phyloP scores from a whole-genome alignment of 1,284 basidiomycete genomes.

The Sporisorium iseilematis-ciliati region DNA sequence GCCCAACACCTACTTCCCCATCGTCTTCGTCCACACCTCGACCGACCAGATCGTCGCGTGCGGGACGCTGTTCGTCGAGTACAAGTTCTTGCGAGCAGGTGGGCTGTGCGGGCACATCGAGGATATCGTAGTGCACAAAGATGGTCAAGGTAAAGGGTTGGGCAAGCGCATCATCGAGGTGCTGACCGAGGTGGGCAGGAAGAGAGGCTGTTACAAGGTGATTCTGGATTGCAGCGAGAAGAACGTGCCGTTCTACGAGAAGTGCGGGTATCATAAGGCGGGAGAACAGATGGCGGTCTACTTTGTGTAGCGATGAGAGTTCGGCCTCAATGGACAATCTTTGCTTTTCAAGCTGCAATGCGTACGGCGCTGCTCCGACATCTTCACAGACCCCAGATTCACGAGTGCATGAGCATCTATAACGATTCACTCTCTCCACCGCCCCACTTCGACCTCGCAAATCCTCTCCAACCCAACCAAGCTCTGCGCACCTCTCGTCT shows the following conservation, averaged over 20 bases:
- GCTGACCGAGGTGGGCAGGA: conserved; percentile 80
- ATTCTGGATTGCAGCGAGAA: conserved; percentile 92
- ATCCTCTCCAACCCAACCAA: conserved; percentile 55
- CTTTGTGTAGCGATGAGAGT: conserved; percentile 18
- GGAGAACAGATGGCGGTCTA: conserved; percentile 68
- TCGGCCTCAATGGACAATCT: conserved; percentile 18
- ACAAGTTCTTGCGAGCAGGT: conserved; percentile 87
- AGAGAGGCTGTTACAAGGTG: conserved; percentile 88
- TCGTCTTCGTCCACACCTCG: conserved; percentile 83
- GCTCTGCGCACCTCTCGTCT: conserved; percentile 48
- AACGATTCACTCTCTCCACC: conserved; percentile 42
- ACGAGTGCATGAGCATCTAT: not conserved
- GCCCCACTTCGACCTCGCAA: conserved; percentile 62
- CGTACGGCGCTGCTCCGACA: too few relatives aligned
- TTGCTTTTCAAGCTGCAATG: not conserved
- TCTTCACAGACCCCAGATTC: too few relatives aligned
- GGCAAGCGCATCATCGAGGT: conserved; percentile 88
- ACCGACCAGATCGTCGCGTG: conserved; percentile 85
- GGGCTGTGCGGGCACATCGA: conserved; percentile 93
- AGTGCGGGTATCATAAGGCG: conserved; percentile 78
- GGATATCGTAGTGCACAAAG: conserved; percentile 92
- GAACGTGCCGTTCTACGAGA: conserved; percentile 96
- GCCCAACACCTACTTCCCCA: conserved; percentile 77
- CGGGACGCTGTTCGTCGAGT: conserved; percentile 87
- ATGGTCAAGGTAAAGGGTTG: conserved; percentile 88